Evolutionary conservation across 1,284 basidiomycete species (phyloP).

Genomic region (Austropuccinia psidii): DNA sequence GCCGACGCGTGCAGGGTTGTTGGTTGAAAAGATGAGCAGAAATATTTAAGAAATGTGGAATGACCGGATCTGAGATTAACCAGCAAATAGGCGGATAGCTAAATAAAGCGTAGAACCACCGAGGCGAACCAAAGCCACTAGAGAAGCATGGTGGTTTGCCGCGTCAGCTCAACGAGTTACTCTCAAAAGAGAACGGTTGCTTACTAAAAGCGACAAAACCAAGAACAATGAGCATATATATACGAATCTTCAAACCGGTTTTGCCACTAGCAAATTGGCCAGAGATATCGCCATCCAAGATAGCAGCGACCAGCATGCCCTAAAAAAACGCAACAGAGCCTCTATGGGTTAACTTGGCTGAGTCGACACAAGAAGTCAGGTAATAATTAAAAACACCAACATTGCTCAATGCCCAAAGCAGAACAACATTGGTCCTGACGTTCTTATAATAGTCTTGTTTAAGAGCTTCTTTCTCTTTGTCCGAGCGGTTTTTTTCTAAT

Average conservation of each 20-base stretch:
- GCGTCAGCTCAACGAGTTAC: no score
- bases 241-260: conserved; percentile 13
- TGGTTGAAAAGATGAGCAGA: no score
- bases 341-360: neutral
- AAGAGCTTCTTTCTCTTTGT: conserved; percentile 44
- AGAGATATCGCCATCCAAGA: conserved; percentile 62
- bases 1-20: no score
- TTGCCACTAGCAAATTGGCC: conserved; percentile 56
- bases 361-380: neutral
- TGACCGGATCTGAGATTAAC: conserved; percentile 1
- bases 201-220: conserved; percentile 36
- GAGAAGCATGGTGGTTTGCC: neutral
- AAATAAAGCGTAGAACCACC: conserved; percentile 28
- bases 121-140: conserved; percentile 31
- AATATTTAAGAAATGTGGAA: no score
- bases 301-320: conserved; percentile 65
- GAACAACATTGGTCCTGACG: conserved; percentile 79
- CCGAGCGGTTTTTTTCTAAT: conserved; percentile 44
- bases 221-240: conserved; percentile 33
- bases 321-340: conserved; percentile 44
- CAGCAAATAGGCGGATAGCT: conserved; percentile 31
- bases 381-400: conserved; percentile 51
- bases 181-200: neutral
- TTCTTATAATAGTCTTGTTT: conserved; percentile 53
- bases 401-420: conserved; percentile 77